Evolutionary conservation across 148 eudicot species (phyloP), one percentile per base, ranked within the genome.

Genomic region (Nyssa sinensis): DNA sequence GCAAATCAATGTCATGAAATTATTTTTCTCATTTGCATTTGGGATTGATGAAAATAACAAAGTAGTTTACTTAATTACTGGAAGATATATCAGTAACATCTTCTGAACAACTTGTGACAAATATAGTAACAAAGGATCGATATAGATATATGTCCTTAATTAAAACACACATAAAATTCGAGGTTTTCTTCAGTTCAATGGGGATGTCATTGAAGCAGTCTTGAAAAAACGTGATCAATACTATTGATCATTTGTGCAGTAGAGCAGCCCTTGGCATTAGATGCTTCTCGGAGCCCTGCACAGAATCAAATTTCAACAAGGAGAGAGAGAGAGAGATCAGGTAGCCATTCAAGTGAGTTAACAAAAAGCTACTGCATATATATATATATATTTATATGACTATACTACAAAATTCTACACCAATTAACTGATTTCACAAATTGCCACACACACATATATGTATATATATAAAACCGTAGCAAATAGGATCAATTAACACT

Each of bases 231-330:
- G n/a, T n/a, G n/a, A 13, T 21, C 59, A 55, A 53, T 21, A 53
- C 25, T 4, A 1, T 55, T 0, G 24, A n/a, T 25, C 57, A 83
- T 35, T 79, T 79, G 79, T 88, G 81, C 69, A 73, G 59, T 62
- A 85, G 37, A 16, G 86, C 77, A 58, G 87, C 70, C 78, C 70
- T 67, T 47, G 70, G 57, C 57, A 44, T 44, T 16, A 41, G 23
- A 67, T 6, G 21, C 55, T 67, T 67, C 31, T 25, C 33, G 24
- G 55, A 24, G 28, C 30, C 29, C 70, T 67, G 57, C 70, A 27
- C 6, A 63, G 12, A 13, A 63, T 29, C 32, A 29, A 63, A 51
- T 29, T 64, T 29, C 77, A 74, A 65, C 3, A 64, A 55, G 23
- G 39, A 55, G 16, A 74, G 51, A 17, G 41, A 29, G 59, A 13